phyloP scores from a whole-genome alignment of 495 filamentous ascomycete genomes.

The Trypethelium eluteriae region DNA sequence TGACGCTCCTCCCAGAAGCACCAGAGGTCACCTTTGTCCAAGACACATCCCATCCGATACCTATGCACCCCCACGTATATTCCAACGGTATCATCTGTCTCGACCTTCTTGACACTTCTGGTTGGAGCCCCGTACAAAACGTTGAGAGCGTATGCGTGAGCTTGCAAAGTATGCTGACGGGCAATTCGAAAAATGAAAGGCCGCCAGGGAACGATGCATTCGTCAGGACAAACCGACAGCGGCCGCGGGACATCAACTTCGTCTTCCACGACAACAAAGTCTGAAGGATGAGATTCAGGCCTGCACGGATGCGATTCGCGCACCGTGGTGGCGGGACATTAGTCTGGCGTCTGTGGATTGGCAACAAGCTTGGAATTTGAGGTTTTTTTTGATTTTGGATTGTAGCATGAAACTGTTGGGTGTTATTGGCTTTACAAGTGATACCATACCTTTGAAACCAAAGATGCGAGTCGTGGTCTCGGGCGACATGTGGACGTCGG shows the following conservation, averaged over 20 bases:
- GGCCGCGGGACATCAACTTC: constrained; percentile 80
- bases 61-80: constrained; percentile 96
- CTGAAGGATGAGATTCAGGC: constrained; percentile 33
- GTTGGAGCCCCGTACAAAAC: constrained; percentile 94
- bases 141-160: constrained; percentile 97
- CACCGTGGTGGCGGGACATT: not conserved
- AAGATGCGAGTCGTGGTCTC: too few relatives aligned
- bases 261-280: constrained; percentile 81
- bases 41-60: constrained; percentile 62
- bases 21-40: constrained; percentile 86
- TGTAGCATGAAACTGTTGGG: not conserved
- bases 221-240: constrained; percentile 63
- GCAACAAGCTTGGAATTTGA: not conserved
- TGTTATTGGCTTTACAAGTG: not conserved
- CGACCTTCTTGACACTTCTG: constrained; percentile 76
- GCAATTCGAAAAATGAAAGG: constrained; percentile 76
- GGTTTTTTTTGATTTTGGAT: not conserved
- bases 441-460: not conserved
- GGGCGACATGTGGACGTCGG: too few relatives aligned
- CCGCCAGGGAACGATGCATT: constrained; percentile 83
- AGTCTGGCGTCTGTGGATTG: not conserved
- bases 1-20: constrained; percentile 51
- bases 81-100: constrained; percentile 97
- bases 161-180: constrained; percentile 94
- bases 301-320: not conserved